Percentiles rank a stretch among this genome's conserved stretches.
These are phyloP conservation scores for Aspergillus pseudotamarii DNA, from an alignment of 2,329 filamentous ascomycete genomes.

Conservation along the genomic window DNA sequence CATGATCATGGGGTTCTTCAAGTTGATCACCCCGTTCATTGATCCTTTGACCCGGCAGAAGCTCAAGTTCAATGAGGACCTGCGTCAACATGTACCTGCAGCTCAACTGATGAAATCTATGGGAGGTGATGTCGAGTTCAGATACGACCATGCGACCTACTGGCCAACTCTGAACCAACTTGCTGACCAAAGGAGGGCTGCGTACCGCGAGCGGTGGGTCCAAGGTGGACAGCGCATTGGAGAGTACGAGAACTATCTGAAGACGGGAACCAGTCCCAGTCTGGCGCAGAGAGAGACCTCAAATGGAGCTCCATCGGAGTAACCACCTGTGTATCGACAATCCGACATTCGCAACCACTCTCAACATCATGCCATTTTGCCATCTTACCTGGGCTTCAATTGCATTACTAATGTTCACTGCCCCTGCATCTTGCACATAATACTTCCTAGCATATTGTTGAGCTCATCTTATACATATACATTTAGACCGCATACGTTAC, in stretches of 20 bases:
- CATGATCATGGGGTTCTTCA: slow-evolving; percentile 92
- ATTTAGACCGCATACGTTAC: not conserved
- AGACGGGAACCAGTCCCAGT: slow-evolving; percentile 60
- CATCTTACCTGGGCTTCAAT: not conserved
- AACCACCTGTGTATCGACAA: not conserved
- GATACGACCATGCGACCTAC: slow-evolving; percentile 85
- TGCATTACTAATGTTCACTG: not conserved
- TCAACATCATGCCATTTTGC: not conserved
- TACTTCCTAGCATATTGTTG: not conserved
- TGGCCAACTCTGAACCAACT: slow-evolving; percentile 83
- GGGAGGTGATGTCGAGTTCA: slow-evolving; percentile 80
- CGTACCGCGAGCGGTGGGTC: slow-evolving; percentile 72
- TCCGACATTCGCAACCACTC: not conserved
- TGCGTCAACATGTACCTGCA: slow-evolving; percentile 76
- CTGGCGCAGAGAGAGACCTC: slow-evolving; percentile 31
- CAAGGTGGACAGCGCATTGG: slow-evolving; percentile 79
- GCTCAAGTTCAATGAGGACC: slow-evolving; percentile 95
- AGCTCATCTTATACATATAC: not conserved
- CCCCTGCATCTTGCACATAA: not conserved
- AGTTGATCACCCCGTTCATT: slow-evolving; percentile 93
- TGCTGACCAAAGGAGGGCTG: slow-evolving; percentile 66
- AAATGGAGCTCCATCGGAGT: slow-evolving; percentile 4
- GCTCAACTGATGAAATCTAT: slow-evolving; percentile 80
- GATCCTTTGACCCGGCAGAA: slow-evolving; percentile 92
- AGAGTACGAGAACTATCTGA: slow-evolving; percentile 85